A percentile compares a stretch with the other conserved stretches of the same genome.
Conservation (phyloP, 2,329 filamentous ascomycete species). For the Nannizziopsis barbatae region DNA sequence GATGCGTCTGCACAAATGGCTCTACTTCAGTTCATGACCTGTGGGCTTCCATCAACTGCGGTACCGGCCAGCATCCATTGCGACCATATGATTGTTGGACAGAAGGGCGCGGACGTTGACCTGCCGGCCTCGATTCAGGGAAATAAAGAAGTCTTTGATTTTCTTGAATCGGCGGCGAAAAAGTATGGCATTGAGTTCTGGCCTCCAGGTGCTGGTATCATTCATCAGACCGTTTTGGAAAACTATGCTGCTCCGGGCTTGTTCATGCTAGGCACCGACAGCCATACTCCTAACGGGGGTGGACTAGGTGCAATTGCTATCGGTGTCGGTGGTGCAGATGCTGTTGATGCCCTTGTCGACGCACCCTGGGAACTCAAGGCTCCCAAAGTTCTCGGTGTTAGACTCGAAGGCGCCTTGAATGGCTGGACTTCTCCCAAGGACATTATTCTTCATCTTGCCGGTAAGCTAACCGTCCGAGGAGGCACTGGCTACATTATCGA, state of each 20-base stretch:
- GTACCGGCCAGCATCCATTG: conserved; percentile 97
- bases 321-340: conserved; percentile 92
- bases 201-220: conserved; percentile 87
- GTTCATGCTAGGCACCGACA: conserved; percentile 98
- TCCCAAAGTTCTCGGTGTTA: conserved; percentile 77
- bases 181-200: conserved; percentile 93
- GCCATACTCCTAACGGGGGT: conserved; percentile 94
- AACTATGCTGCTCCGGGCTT: conserved; percentile 95
- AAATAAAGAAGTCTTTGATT: conserved; percentile 97
- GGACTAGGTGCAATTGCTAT: conserved; percentile 89
- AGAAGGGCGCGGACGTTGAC: conserved; percentile 78
- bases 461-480: conserved; percentile 79
- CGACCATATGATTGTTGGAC: conserved; percentile 96
- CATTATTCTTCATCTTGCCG: conserved; percentile 80
- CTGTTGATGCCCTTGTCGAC: conserved; percentile 90
- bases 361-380: conserved; percentile 97
- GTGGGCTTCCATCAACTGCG: conserved; percentile 74
- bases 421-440: conserved; percentile 95
- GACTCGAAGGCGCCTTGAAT: conserved; percentile 68
- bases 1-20: conserved; percentile 99
- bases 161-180: conserved; percentile 81
- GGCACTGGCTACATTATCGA: conserved; percentile 93
- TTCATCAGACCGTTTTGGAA: conserved; percentile 95
- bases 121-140: conserved; percentile 72
- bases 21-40: conserved; percentile 95